These are phyloP conservation scores for Penicillium tannophilum DNA, from an alignment of 495 filamentous ascomycete genomes.

Conservation along the genomic window DNA sequence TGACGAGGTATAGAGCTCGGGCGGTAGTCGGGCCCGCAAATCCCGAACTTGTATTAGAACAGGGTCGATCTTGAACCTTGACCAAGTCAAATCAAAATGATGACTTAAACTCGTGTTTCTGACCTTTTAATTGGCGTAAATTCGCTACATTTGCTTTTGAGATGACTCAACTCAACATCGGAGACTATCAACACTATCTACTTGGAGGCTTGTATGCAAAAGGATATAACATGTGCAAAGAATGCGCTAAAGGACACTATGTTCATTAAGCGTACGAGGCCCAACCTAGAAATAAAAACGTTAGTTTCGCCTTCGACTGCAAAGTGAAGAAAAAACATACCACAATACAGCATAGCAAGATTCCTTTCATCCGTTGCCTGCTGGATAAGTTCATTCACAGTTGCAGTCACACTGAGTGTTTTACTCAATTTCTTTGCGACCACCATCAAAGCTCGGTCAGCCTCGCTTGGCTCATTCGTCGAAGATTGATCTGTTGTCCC, in stretches of 20 bases:
- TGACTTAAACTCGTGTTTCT: not conserved
- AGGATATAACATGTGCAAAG: not conserved
- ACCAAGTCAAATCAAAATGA: not conserved
- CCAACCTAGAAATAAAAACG: conserved; percentile 51
- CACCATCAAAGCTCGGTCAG: conserved; percentile 86
- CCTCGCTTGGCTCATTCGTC: conserved; percentile 82
- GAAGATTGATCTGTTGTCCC: conserved; percentile 44
- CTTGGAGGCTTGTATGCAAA: not conserved
- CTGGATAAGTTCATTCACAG: conserved; percentile 96
- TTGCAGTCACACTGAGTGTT: conserved; percentile 89
- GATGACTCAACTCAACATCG: not conserved
- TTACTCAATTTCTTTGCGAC: conserved; percentile 94
- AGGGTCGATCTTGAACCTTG: not conserved
- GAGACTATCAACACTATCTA: too few species aligned
- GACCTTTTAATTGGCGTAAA: not conserved
- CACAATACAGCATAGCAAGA: conserved; percentile 86
- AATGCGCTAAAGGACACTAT: not conserved
- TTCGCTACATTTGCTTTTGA: not conserved
- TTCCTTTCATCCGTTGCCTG: conserved; percentile 92
- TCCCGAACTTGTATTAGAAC: not conserved
- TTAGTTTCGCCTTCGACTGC: conserved; percentile 13
- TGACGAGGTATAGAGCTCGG: not conserved
- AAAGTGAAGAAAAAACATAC: conserved; percentile 48
- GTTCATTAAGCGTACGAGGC: conserved; percentile 63
- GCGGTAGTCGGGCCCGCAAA: conserved; percentile 1